Evolutionary conservation across 2,329 filamentous ascomycete genomes (phyloP).

Genomic region (Exophiala sp.): DNA sequence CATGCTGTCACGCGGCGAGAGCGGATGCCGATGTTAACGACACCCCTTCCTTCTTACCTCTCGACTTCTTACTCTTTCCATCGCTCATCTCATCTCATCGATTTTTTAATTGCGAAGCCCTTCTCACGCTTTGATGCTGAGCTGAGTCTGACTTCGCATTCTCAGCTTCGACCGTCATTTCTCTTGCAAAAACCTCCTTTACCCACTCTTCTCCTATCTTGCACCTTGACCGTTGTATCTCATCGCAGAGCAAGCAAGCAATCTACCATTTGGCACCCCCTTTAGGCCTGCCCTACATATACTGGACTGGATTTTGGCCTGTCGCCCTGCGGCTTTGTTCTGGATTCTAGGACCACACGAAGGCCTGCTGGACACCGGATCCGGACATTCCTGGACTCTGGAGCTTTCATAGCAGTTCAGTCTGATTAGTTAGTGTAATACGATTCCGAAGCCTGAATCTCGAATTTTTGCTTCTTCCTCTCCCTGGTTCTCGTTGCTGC

Average conservation of each 20-base stretch:
- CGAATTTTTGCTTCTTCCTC: constrained; percentile 25
- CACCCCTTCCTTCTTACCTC: background rate
- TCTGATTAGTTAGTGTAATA: constrained; percentile 29
- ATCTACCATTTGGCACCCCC: constrained; percentile 2
- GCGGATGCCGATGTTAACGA: background rate
- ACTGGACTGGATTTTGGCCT: constrained; percentile 15
- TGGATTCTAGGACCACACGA: constrained; percentile 6
- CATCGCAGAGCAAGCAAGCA: constrained; percentile 11
- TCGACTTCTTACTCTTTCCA: background rate
- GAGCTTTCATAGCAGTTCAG: constrained; percentile 28
- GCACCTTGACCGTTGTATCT: constrained; percentile 12
- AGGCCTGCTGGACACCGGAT: constrained; percentile 10
- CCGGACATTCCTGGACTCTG: constrained; percentile 17
- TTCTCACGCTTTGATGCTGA: constrained; percentile 27
- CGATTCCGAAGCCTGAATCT: constrained; percentile 29
- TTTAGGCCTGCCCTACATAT: background rate
- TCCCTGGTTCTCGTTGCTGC: constrained; percentile 25
- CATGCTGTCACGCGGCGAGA: background rate
- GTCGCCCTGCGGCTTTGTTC: constrained; percentile 11
- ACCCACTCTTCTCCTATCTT: constrained; percentile 19
- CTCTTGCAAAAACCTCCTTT: constrained; percentile 15
- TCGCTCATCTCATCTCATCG: constrained; percentile 1
- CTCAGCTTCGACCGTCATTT: constrained; percentile 3
- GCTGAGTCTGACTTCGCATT: constrained; percentile 23
- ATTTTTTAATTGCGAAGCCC: background rate